phyloP scores from a whole-genome alignment of 2,329 filamentous ascomycete species.

The Kalmusia sp. region DNA sequence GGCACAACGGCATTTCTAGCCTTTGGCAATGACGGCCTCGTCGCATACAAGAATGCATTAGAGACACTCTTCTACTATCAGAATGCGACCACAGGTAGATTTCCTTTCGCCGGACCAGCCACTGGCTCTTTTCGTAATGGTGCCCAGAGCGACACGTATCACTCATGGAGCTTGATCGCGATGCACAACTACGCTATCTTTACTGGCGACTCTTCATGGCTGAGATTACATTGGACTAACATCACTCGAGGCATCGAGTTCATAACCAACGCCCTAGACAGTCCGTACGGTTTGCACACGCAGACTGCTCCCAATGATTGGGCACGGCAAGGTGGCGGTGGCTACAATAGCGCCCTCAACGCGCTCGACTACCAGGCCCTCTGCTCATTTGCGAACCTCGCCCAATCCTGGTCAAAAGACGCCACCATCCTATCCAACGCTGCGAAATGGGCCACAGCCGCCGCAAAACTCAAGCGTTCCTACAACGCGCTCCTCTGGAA shows the following conservation, averaged over 20 bases:
- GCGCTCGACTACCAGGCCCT: constrained; percentile 41
- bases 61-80: constrained; percentile 29
- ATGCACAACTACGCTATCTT: constrained; percentile 29
- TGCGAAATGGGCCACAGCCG: constrained; percentile 13
- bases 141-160: constrained; percentile 29
- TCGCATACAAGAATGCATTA: constrained; percentile 20
- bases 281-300: constrained; percentile 19
- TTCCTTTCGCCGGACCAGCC: constrained; percentile 25
- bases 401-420: constrained; percentile 12
- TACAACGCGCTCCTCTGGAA: constrained; percentile 23
- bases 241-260: constrained; percentile 23
- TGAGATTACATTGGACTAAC: constrained; percentile 20
- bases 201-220: constrained; percentile 18
- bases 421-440: constrained; percentile 4
- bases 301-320: constrained; percentile 36
- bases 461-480: constrained; percentile 12
- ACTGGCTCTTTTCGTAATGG: constrained; percentile 17
- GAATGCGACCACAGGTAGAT: constrained; percentile 23
- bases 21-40: constrained; percentile 19
- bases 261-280: constrained; percentile 16
- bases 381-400: constrained; percentile 24
- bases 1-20: constrained; percentile 17
- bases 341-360: constrained; percentile 42
- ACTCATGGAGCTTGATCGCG: constrained; percentile 27
- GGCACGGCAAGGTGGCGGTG: constrained; percentile 37